Conservation (phyloP, 108 stramenopile genomes). For the Seminavis robusta region DNA sequence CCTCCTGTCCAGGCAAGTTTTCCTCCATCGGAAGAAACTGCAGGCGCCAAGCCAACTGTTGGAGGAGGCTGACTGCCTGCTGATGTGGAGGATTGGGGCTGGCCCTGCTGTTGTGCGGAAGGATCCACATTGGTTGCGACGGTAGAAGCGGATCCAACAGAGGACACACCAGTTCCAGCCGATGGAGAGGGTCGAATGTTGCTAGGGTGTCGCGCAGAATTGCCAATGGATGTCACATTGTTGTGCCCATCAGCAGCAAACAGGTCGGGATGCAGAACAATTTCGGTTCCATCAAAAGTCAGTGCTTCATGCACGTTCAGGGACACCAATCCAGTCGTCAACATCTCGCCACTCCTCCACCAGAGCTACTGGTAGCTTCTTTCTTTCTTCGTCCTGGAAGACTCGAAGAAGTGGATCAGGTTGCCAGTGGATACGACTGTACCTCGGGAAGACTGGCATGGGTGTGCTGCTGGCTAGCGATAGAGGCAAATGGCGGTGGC, state of each 20-base stretch:
- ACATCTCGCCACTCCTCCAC: too few relatives aligned
- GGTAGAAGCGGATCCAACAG: too few relatives aligned
- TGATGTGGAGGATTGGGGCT: not conserved
- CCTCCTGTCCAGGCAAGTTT: too few relatives aligned
- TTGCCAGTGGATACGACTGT: too few relatives aligned
- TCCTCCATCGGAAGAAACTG: too few relatives aligned
- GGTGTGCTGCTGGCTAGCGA: too few relatives aligned
- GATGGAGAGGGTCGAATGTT: not conserved
- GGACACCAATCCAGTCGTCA: constrained; percentile 65
- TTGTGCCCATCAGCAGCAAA: constrained; percentile 23
- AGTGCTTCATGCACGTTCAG: constrained; percentile 80
- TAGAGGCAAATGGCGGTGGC: too few relatives aligned
- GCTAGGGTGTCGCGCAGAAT: not conserved
- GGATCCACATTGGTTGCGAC: not conserved
- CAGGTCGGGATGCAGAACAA: constrained; percentile 80
- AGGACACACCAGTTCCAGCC: not conserved
- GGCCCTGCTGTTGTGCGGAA: not conserved
- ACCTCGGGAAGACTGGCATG: too few relatives aligned
- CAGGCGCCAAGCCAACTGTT: not conserved
- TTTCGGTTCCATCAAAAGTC: constrained; percentile 78
- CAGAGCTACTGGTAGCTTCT: too few relatives aligned
- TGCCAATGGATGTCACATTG: not conserved
- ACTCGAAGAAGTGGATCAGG: too few relatives aligned
- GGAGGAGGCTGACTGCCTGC: not conserved
- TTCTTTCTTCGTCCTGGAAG: too few relatives aligned